Evolutionary conservation across 2,329 filamentous ascomycete species (phyloP).

Genomic region (Hypoxylon rubiginosum): DNA sequence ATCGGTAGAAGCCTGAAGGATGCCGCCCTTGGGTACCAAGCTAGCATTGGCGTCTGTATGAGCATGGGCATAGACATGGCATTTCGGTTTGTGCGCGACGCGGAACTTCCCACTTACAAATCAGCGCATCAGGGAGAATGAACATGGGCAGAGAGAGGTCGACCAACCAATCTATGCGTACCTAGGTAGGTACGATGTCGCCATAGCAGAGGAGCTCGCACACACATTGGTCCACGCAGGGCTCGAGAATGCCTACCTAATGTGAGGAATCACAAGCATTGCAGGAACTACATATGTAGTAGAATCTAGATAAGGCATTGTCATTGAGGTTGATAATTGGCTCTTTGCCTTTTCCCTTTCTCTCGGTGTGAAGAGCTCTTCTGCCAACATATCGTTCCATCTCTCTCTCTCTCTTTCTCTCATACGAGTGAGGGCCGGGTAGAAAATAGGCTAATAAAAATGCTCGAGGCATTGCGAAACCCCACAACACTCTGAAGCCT

Average conservation of each 20-base stretch:
- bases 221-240: conserved; percentile 29
- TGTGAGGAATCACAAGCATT: conserved; percentile 24
- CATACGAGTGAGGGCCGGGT: conserved; percentile 17
- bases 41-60: conserved; percentile 11
- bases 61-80: conserved; percentile 1
- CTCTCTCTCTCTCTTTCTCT: conserved; percentile 15
- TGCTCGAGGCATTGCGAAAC: conserved; percentile 6
- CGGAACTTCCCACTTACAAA: conserved; percentile 34
- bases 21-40: conserved; percentile 21
- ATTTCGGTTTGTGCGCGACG: conserved; percentile 23
- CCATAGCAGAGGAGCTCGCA: conserved; percentile 16
- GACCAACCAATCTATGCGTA: conserved; percentile 19
- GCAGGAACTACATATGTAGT: conserved; percentile 7
- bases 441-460: conserved; percentile 40
- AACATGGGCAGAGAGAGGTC: conserved; percentile 16
- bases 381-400: conserved; percentile 6
- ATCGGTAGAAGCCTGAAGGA: conserved; percentile 37
- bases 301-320: conserved; percentile 23
- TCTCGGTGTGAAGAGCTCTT: conserved; percentile 10
- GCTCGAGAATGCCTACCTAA: conserved; percentile 7
- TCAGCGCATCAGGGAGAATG: conserved; percentile 16
- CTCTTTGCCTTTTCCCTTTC: conserved; percentile 1
- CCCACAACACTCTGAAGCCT: too few species aligned
- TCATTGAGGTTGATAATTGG: conserved; percentile 12
- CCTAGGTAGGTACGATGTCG: conserved; percentile 15